Percentiles rank a stretch among this genome's conserved stretches.
Evolutionary conservation across 768 basidiomycete species (phyloP).

Genomic region (Russula vinacea): DNA sequence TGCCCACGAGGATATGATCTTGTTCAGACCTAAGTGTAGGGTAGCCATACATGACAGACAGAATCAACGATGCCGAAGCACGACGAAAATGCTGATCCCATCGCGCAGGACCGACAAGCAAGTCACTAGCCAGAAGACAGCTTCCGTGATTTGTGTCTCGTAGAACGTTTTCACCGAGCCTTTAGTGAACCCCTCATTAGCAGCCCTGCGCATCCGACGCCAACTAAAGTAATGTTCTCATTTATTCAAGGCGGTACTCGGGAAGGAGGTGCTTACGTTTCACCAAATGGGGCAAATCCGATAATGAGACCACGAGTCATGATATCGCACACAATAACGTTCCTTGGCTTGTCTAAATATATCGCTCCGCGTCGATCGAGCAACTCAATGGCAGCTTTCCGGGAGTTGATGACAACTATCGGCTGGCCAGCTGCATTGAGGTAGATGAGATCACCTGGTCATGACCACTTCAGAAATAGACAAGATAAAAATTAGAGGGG

Average conservation of each 20-base stretch:
- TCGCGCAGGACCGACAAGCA: neutral
- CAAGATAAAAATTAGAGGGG: neutral
- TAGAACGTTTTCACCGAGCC: neutral
- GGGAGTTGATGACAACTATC: neutral
- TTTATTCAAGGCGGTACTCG: neutral
- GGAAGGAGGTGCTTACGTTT: neutral
- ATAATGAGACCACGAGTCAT: neutral
- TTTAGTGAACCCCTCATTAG: neutral
- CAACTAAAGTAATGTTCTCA: neutral
- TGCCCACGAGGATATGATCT: too few relatives aligned
- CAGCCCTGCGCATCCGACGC: neutral
- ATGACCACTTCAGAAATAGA: neutral
- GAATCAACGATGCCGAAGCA: neutral
- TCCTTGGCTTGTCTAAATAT: neutral
- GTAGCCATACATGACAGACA: neutral
- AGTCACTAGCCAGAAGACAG: neutral
- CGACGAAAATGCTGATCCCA: neutral
- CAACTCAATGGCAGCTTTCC: neutral
- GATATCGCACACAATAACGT: neutral
- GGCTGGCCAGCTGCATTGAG: conserved; percentile 1
- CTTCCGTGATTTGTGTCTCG: neutral
- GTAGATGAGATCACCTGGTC: neutral
- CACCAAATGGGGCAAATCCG: neutral
- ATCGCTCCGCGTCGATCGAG: neutral
- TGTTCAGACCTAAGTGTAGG: neutral